These are phyloP conservation scores for Trametes pubescens DNA, from an alignment of 1,284 basidiomycete genomes.

Conservation along the genomic window DNA sequence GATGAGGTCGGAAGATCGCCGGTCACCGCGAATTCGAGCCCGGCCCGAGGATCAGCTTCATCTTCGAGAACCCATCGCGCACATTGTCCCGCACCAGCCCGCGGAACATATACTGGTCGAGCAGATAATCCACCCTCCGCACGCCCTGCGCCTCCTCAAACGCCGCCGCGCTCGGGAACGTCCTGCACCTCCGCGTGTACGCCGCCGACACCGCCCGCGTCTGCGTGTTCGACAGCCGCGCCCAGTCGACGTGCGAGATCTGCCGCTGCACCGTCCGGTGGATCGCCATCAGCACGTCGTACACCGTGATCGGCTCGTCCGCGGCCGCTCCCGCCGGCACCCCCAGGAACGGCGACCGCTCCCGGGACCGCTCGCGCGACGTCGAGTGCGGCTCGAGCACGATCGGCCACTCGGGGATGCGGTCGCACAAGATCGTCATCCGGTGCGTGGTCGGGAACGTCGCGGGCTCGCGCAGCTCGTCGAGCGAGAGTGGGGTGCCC, in stretches of 20 bases:
- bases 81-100: conserved; percentile 55
- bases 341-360: conserved; percentile 38
- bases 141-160: conserved; percentile 57
- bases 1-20: neutral
- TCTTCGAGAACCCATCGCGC: conserved; percentile 49
- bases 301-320: conserved; percentile 57
- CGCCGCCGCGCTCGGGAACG: conserved; percentile 48
- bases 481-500: conserved; percentile 45
- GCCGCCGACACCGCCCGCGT: conserved; percentile 59
- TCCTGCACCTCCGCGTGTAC: conserved; percentile 61
- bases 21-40: conserved; percentile 13
- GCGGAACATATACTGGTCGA: conserved; percentile 59
- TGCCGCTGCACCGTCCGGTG: conserved; percentile 58
- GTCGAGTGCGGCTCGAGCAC: conserved; percentile 50
- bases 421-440: conserved; percentile 65
- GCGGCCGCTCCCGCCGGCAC: conserved; percentile 27
- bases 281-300: conserved; percentile 63
- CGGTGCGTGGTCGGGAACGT: conserved; percentile 64
- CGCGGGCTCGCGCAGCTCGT: conserved; percentile 58
- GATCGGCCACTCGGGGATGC: conserved; percentile 68
- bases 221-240: conserved; percentile 45
- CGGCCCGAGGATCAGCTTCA: conserved; percentile 48
- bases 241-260: conserved; percentile 68
- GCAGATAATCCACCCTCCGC: conserved; percentile 57
- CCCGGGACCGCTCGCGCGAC: conserved; percentile 39